A percentile compares a stretch with the other conserved stretches of the same genome.
Conservation (phyloP, 129 eudicot species). For the Chrysanthemum lavandulifolium region DNA sequence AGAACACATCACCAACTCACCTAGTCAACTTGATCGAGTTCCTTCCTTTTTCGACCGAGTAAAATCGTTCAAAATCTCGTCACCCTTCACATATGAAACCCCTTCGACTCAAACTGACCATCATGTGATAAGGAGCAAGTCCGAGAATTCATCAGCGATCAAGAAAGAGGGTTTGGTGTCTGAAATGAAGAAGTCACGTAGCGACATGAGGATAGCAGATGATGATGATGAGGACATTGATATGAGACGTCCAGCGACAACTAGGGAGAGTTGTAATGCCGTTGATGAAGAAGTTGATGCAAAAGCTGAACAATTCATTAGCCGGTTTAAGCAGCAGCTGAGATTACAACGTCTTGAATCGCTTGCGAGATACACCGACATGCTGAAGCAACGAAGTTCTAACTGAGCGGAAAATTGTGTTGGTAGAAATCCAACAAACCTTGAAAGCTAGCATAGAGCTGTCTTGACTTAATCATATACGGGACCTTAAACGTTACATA, state of each 20-base stretch:
- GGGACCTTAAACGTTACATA: no score
- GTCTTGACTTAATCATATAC: no score
- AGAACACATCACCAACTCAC: neutral
- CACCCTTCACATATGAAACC: conserved; percentile 15
- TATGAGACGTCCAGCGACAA: conserved; percentile 32
- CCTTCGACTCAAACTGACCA: neutral
- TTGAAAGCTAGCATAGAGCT: no score
- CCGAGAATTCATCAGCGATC: neutral
- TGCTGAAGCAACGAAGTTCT: conserved; percentile 37
- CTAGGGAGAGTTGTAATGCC: conserved; percentile 16
- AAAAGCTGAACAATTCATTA: conserved; percentile 69
- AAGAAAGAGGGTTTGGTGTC: conserved; percentile 2
- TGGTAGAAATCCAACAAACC: no score
- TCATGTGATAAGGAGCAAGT: neutral
- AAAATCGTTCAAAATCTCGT: conserved; percentile 28
- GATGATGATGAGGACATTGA: conserved; percentile 19
- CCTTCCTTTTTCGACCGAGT: conserved; percentile 34
- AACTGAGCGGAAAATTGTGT: no score
- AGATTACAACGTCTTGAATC: conserved; percentile 64
- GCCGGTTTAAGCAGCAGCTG: conserved; percentile 56
- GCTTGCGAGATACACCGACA: conserved; percentile 43
- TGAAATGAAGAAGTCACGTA: conserved; percentile 31
- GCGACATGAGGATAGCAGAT: conserved; percentile 21
- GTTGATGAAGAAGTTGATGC: conserved; percentile 58
- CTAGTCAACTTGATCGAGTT: conserved; percentile 9